A percentile compares a stretch with the other conserved stretches of the same genome.
These are phyloP conservation scores for Xylaria sp. DNA, from an alignment of 2,329 filamentous ascomycete species.

Conservation along the genomic window DNA sequence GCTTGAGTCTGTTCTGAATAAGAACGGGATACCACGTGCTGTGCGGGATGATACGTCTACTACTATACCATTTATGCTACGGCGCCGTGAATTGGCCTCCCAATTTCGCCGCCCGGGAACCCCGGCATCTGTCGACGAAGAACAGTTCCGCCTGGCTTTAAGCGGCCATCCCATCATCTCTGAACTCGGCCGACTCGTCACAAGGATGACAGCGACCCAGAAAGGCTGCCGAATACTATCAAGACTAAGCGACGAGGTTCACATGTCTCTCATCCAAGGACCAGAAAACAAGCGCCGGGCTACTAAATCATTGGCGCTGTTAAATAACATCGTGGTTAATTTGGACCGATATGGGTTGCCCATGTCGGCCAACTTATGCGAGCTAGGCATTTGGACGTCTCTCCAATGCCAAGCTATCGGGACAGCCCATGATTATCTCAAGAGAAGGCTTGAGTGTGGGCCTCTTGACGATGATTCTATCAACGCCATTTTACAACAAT, in stretches of 20 bases:
- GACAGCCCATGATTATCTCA: conserved; percentile 38
- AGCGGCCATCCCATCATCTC: conserved; percentile 24
- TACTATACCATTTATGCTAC: conserved; percentile 46
- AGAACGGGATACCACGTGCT: conserved; percentile 47
- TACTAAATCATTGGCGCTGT: conserved; percentile 49
- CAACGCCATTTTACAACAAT: conserved; percentile 2
- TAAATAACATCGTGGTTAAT: conserved; percentile 56
- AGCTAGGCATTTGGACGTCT: conserved; percentile 49
- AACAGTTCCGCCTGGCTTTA: conserved; percentile 31
- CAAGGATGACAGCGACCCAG: conserved; percentile 35
- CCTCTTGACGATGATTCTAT: neutral
- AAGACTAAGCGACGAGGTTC: conserved; percentile 19
- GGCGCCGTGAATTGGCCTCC: conserved; percentile 41
- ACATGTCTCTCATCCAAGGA: conserved; percentile 3
- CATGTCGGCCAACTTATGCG: conserved; percentile 48
- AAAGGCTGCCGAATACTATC: conserved; percentile 39
- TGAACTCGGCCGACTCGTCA: conserved; percentile 46
- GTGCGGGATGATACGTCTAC: conserved; percentile 34
- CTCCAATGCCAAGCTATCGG: conserved; percentile 36
- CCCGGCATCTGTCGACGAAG: neutral
- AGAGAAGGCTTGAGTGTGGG: conserved; percentile 12
- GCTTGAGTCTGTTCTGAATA: conserved; percentile 34
- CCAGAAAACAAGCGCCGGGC: conserved; percentile 33
- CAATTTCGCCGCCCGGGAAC: neutral
- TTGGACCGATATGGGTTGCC: conserved; percentile 44